Evolutionary conservation across 257 asterid genomes (phyloP).

Genomic region (Nicotiana noctiflora): DNA sequence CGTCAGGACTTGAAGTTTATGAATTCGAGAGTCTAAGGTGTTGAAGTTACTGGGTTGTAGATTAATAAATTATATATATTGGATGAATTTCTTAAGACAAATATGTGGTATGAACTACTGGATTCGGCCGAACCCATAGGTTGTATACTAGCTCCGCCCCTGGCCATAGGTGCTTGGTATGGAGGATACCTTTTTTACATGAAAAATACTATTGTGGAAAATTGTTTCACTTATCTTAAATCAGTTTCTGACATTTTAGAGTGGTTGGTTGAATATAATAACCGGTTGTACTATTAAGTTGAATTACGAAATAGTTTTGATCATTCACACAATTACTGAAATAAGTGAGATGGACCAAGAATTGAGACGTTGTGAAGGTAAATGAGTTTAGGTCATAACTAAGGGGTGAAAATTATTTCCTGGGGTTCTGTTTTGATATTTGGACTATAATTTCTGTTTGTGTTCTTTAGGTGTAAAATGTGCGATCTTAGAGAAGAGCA

Average conservation of each 20-base stretch:
- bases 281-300: too few relatives aligned
- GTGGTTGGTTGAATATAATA: neutral
- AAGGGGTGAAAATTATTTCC: neutral
- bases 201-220: neutral
- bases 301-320: too few relatives aligned
- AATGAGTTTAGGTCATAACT: neutral
- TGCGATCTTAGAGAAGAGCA: conserved; percentile 74
- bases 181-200: neutral
- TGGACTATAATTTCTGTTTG: neutral
- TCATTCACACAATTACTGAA: neutral
- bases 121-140: too few relatives aligned
- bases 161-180: too few relatives aligned
- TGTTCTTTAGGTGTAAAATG: conserved; percentile 55
- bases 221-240: too few relatives aligned
- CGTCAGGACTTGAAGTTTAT: too few relatives aligned
- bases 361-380: neutral
- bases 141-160: too few relatives aligned
- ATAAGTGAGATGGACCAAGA: neutral
- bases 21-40: too few relatives aligned
- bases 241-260: neutral
- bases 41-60: too few relatives aligned
- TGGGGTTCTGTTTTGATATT: neutral
- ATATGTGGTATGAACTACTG: too few relatives aligned
- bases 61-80: too few relatives aligned
- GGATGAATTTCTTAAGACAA: too few relatives aligned